Evolutionary conservation across 768 basidiomycete genomes (phyloP).

Genomic region (Solioccasus polychromus): DNA sequence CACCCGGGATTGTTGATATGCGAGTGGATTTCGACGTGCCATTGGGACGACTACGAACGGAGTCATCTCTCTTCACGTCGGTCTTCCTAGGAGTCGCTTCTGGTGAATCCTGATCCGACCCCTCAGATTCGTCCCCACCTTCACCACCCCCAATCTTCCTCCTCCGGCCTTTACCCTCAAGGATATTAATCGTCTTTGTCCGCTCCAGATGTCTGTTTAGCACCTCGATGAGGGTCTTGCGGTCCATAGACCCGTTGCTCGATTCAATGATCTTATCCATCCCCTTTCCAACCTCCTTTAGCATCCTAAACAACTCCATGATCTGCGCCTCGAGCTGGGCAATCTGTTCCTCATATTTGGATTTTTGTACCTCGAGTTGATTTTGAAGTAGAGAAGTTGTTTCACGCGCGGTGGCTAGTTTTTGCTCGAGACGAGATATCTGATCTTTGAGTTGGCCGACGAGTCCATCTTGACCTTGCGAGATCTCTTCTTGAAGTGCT

Average conservation of each 20-base stretch:
- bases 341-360: constrained; percentile 81
- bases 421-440: constrained; percentile 67
- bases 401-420: constrained; percentile 74
- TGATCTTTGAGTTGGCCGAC: constrained; percentile 79
- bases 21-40: constrained; percentile 33
- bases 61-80: constrained; percentile 39
- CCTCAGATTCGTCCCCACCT: constrained; percentile 34
- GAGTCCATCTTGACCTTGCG: constrained; percentile 76
- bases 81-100: constrained; percentile 60
- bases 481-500: constrained; percentile 74
- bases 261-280: constrained; percentile 72
- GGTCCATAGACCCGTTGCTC: constrained; percentile 62
- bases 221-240: constrained; percentile 74
- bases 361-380: constrained; percentile 74
- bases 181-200: constrained; percentile 76
- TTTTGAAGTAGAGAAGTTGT: constrained; percentile 72
- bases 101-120: constrained; percentile 45
- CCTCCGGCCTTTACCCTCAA: constrained; percentile 64
- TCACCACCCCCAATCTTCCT: constrained; percentile 31
- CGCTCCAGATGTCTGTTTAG: constrained; percentile 83
- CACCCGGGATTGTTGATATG: constrained; percentile 41
- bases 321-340: constrained; percentile 89
- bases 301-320: constrained; percentile 90
- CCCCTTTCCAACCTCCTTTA: constrained; percentile 78
- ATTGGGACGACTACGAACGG: constrained; percentile 30